Evolutionary conservation across 164 flowering plant species (phyloP).

Genomic region (Nymphaea colorata): DNA sequence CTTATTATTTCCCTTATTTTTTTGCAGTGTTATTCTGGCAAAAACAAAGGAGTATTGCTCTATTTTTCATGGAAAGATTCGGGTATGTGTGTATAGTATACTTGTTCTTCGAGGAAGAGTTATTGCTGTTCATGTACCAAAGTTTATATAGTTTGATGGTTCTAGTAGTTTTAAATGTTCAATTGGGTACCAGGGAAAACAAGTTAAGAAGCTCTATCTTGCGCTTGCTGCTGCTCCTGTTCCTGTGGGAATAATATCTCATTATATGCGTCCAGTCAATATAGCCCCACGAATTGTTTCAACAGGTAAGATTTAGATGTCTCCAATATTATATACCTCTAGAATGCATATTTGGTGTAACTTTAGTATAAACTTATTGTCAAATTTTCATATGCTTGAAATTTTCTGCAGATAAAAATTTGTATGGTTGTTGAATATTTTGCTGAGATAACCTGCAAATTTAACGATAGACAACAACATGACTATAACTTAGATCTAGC

Average conservation of each 20-base stretch:
- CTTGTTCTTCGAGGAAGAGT: background rate
- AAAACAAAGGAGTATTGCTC: slow-evolving; percentile 85
- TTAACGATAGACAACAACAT: too few relatives aligned
- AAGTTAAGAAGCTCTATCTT: slow-evolving; percentile 80
- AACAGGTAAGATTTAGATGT: slow-evolving; percentile 33
- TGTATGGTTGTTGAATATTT: too few relatives aligned
- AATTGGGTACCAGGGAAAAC: slow-evolving; percentile 46
- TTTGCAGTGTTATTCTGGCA: slow-evolving; percentile 79
- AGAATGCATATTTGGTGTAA: too few relatives aligned
- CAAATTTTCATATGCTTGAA: background rate
- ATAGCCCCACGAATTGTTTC: slow-evolving; percentile 79
- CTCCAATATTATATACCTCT: background rate
- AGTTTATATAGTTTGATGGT: background rate
- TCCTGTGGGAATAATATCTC: slow-evolving; percentile 62
- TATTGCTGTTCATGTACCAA: background rate
- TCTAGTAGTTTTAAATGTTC: background rate
- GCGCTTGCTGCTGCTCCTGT: slow-evolving; percentile 89
- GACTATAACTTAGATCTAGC: too few relatives aligned
- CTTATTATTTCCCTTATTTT: slow-evolving; percentile 1
- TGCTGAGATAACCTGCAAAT: too few relatives aligned
- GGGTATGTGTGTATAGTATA: slow-evolving; percentile 39
- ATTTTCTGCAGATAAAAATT: background rate
- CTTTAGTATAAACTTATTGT: too few relatives aligned
- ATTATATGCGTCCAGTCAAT: slow-evolving; percentile 83
- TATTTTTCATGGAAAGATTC: slow-evolving; percentile 72